These are phyloP conservation scores for Eurotiales sp. DNA, from an alignment of 2,329 filamentous ascomycete genomes.

Conservation along the genomic window DNA sequence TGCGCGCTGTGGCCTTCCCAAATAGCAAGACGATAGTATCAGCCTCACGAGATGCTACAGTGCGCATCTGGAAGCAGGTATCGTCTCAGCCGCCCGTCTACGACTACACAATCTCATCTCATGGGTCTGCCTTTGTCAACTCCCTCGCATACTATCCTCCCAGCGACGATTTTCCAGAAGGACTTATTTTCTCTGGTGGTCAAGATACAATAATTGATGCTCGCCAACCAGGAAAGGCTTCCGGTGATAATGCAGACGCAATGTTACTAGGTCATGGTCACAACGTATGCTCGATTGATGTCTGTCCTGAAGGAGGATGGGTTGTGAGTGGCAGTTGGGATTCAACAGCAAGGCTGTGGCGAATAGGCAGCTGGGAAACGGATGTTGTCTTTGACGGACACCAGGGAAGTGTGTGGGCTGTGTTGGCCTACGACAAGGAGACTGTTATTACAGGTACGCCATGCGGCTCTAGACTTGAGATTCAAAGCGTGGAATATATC, in stretches of 20 bases:
- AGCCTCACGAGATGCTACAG: slow-evolving; percentile 85
- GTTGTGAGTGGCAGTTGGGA: slow-evolving; percentile 96
- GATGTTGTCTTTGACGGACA: slow-evolving; percentile 71
- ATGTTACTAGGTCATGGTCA: slow-evolving; percentile 80
- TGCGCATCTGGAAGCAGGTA: slow-evolving; percentile 75
- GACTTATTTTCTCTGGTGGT: slow-evolving; percentile 80
- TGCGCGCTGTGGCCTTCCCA: slow-evolving; percentile 80
- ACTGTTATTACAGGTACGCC: slow-evolving; percentile 76
- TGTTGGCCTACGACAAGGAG: slow-evolving; percentile 73
- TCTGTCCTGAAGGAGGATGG: slow-evolving; percentile 66
- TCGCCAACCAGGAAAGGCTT: slow-evolving; percentile 63
- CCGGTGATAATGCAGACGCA: slow-evolving; percentile 75
- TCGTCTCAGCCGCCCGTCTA: slow-evolving; percentile 65
- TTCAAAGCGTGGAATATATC: background rate
- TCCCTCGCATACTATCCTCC: slow-evolving; percentile 72
- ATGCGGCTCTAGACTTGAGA: slow-evolving; percentile 10
- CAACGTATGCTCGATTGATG: slow-evolving; percentile 85
- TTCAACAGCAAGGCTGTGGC: slow-evolving; percentile 80
- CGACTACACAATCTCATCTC: slow-evolving; percentile 72
- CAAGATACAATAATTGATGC: slow-evolving; percentile 93
- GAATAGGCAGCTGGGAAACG: slow-evolving; percentile 77
- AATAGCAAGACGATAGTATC: slow-evolving; percentile 70
- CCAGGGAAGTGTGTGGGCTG: slow-evolving; percentile 83
- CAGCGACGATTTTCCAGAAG: slow-evolving; percentile 65
- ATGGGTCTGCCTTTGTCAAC: slow-evolving; percentile 85